A percentile compares a stretch with the other conserved stretches of the same genome.
Conservation (phyloP, 768 basidiomycete species). For the Pulveroboletus sp. region DNA sequence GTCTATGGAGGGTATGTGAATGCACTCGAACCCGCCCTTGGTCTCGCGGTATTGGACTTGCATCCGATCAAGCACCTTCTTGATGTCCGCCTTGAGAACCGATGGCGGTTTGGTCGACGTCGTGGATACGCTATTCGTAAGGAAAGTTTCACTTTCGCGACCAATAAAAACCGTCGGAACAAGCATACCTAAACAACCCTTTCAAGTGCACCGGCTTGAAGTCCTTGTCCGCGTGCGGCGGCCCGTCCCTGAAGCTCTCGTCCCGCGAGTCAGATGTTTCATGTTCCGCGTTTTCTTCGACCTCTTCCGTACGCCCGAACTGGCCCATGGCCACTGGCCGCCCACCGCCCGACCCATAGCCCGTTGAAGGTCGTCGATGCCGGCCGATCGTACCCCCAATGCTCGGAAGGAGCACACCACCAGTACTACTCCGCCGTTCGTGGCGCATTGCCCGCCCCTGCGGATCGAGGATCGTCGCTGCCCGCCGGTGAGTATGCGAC, state of each 20-base stretch:
- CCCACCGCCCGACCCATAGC: slow-evolving; percentile 38
- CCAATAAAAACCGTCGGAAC: neutral
- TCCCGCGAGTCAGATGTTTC: slow-evolving; percentile 34
- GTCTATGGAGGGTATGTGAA: slow-evolving; percentile 92
- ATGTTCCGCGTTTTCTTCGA: slow-evolving; percentile 45
- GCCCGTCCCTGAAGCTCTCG: slow-evolving; percentile 45
- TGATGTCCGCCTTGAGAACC: slow-evolving; percentile 79
- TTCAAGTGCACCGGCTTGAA: slow-evolving; percentile 95
- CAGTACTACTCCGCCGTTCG: slow-evolving; percentile 74
- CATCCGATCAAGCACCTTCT: slow-evolving; percentile 86
- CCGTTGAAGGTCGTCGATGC: slow-evolving; percentile 68
- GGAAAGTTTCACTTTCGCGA: neutral
- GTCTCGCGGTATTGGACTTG: slow-evolving; percentile 92
- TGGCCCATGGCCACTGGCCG: slow-evolving; percentile 38
- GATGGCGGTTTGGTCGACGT: slow-evolving; percentile 87
- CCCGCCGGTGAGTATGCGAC: slow-evolving; percentile 61
- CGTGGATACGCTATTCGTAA: slow-evolving; percentile 71
- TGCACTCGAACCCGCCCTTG: slow-evolving; percentile 92
- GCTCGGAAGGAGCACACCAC: slow-evolving; percentile 49
- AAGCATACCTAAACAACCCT: slow-evolving; percentile 80
- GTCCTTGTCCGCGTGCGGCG: slow-evolving; percentile 59
- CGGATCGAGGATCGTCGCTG: slow-evolving; percentile 74
- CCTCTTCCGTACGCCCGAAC: slow-evolving; percentile 50
- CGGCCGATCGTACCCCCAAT: slow-evolving; percentile 61
- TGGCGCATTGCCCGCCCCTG: slow-evolving; percentile 59